phyloP scores from a whole-genome alignment of 768 basidiomycete species.

The Calocera cornea region DNA sequence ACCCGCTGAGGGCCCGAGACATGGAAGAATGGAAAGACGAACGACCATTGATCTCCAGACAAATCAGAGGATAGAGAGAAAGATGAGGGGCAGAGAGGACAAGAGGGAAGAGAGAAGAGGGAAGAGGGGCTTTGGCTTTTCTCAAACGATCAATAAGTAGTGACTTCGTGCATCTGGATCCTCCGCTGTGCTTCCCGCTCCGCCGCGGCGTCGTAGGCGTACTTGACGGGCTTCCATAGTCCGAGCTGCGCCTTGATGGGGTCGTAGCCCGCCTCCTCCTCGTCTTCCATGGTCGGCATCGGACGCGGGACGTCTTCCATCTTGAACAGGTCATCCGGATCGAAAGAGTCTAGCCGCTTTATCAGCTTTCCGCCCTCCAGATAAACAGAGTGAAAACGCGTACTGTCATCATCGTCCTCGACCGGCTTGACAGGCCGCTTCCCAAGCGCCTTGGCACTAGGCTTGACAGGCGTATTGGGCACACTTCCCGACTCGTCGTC shows the following conservation, averaged over 20 bases:
- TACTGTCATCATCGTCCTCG: conserved; percentile 38
- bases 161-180: conserved; percentile 23
- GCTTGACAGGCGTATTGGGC: conserved; percentile 33
- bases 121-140: neutral
- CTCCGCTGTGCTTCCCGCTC: conserved; percentile 49
- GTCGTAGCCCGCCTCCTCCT: conserved; percentile 20
- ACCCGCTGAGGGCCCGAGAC: neutral
- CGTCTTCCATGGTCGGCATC: conserved; percentile 9
- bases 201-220: conserved; percentile 87
- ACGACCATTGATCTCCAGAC: neutral
- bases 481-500: conserved; percentile 17
- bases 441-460: conserved; percentile 78
- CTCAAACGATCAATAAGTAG: conserved; percentile 3
- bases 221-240: conserved; percentile 36
- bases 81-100: neutral
- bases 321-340: conserved; percentile 45
- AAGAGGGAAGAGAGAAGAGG: neutral
- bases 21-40: neutral
- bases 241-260: conserved; percentile 18
- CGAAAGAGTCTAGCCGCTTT: conserved; percentile 31
- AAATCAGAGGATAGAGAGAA: neutral
- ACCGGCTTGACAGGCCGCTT: conserved; percentile 48
- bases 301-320: conserved; percentile 23
- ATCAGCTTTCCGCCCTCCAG: conserved; percentile 7
- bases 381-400: neutral